Evolutionary conservation across 129 eudicot genomes (phyloP).

Genomic region (Kitagawia praeruptora): DNA sequence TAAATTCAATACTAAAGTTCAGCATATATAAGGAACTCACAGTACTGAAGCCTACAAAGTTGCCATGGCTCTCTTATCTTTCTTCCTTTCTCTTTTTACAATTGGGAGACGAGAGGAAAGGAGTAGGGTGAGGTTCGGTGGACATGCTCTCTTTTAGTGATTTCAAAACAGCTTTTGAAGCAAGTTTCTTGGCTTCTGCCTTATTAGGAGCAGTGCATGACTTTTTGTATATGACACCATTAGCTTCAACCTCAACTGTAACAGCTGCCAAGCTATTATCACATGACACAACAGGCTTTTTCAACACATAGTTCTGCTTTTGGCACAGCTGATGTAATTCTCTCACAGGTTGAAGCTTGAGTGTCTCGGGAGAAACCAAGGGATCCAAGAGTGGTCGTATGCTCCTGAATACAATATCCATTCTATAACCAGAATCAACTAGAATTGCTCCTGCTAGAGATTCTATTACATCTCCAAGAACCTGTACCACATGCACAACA

Average conservation of each 20-base stretch:
- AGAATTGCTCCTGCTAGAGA: constrained; percentile 85
- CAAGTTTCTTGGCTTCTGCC: constrained; percentile 46
- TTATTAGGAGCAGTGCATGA: constrained; percentile 29
- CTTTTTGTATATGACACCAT: constrained; percentile 20
- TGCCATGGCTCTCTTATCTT: neutral
- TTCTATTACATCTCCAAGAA: constrained; percentile 82
- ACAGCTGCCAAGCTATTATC: constrained; percentile 29
- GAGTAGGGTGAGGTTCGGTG: neutral
- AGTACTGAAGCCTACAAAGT: neutral
- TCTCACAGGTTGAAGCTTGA: constrained; percentile 54
- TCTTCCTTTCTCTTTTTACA: constrained; percentile 9
- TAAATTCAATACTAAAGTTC: neutral
- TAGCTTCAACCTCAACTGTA: constrained; percentile 49
- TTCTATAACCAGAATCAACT: constrained; percentile 62
- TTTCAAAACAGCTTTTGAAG: constrained; percentile 46
- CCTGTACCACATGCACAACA: constrained; percentile 31
- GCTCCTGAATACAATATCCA: constrained; percentile 48
- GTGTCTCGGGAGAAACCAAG: constrained; percentile 55
- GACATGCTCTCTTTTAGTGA: constrained; percentile 31
- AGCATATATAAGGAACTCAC: neutral
- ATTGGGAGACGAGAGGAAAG: neutral
- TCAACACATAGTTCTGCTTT: constrained; percentile 26
- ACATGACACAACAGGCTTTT: constrained; percentile 14
- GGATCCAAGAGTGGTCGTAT: constrained; percentile 83
- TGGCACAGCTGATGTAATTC: constrained; percentile 49